Percentiles rank a stretch among this genome's conserved stretches.
Evolutionary conservation across 345 rosid species (phyloP).

Genomic region (sweet orange (Citrus sinensis)): DNA sequence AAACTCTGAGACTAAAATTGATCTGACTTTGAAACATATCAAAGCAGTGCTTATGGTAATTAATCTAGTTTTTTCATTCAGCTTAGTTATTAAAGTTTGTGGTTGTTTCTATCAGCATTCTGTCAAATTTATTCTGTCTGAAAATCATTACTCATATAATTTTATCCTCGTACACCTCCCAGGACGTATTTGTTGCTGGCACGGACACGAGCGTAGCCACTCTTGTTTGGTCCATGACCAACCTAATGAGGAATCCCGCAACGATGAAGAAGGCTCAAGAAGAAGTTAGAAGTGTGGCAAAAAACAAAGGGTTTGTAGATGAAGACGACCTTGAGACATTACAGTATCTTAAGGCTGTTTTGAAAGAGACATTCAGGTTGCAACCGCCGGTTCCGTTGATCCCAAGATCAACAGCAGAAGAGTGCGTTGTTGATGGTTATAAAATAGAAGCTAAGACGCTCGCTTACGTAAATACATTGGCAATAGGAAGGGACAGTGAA

Average conservation of each 20-base stretch:
- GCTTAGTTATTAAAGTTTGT: background rate
- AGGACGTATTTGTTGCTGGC: constrained; percentile 32
- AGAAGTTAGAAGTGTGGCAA: constrained; percentile 17
- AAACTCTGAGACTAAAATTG: constrained; percentile 10
- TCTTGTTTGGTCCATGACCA: constrained; percentile 31
- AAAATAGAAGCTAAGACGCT: constrained; percentile 16
- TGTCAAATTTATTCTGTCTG: too few species aligned
- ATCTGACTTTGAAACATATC: constrained; percentile 28
- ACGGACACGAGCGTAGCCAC: constrained; percentile 23
- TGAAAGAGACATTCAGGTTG: constrained; percentile 31
- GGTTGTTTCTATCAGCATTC: too few species aligned
- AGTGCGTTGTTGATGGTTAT: constrained; percentile 17
- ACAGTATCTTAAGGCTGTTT: constrained; percentile 27
- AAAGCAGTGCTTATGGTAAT: constrained; percentile 37
- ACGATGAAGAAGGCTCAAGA: constrained; percentile 24
- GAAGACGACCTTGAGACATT: constrained; percentile 23
- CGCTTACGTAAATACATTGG: constrained; percentile 26
- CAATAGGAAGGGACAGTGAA: constrained; percentile 35
- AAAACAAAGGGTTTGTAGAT: constrained; percentile 14
- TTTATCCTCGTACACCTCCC: background rate
- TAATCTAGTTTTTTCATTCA: background rate
- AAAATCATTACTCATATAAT: too few species aligned
- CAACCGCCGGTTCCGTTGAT: constrained; percentile 25
- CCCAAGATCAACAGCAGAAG: constrained; percentile 20
- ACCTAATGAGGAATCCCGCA: constrained; percentile 22